Conservation (phyloP, 768 basidiomycete genomes). For the Floccularia luteovirens region DNA sequence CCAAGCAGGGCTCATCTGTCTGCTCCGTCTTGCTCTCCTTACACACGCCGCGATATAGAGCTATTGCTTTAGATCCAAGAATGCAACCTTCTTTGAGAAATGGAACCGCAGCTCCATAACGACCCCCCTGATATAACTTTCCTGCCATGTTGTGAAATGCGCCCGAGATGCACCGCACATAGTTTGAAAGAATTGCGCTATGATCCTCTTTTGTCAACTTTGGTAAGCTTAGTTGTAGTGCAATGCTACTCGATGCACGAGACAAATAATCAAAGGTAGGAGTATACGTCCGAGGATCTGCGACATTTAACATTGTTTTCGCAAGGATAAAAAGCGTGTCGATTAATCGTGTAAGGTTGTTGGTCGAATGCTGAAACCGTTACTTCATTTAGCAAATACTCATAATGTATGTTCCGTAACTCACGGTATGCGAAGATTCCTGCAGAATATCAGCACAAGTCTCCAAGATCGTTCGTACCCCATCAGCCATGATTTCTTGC, state of each 20-base stretch:
- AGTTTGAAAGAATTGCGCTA: constrained; percentile 37
- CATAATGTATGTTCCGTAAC: background rate
- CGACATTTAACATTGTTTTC: constrained; percentile 28
- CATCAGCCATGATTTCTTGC: constrained; percentile 1
- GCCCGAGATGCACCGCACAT: constrained; percentile 62
- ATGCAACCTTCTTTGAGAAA: constrained; percentile 59
- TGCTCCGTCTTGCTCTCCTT: constrained; percentile 12
- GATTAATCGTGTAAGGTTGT: constrained; percentile 32
- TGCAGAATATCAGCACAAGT: constrained; percentile 1
- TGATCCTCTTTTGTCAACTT: constrained; percentile 8
- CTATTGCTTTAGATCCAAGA: constrained; percentile 42
- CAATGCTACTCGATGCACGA: constrained; percentile 28
- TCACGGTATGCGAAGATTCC: background rate
- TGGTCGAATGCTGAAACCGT: constrained; percentile 13
- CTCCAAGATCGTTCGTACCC: constrained; percentile 6
- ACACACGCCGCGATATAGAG: background rate
- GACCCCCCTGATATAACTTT: constrained; percentile 57
- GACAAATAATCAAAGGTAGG: constrained; percentile 38
- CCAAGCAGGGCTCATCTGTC: constrained; percentile 49
- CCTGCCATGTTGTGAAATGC: constrained; percentile 66
- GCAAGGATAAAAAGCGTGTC: constrained; percentile 54
- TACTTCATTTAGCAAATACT: background rate
- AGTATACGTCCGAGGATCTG: constrained; percentile 38
- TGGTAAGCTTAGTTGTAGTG: constrained; percentile 10
- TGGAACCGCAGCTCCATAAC: constrained; percentile 54